Percentiles rank a stretch among this genome's conserved stretches.
Evolutionary conservation across 768 basidiomycete species (phyloP).

Genomic region (Russula compacta): DNA sequence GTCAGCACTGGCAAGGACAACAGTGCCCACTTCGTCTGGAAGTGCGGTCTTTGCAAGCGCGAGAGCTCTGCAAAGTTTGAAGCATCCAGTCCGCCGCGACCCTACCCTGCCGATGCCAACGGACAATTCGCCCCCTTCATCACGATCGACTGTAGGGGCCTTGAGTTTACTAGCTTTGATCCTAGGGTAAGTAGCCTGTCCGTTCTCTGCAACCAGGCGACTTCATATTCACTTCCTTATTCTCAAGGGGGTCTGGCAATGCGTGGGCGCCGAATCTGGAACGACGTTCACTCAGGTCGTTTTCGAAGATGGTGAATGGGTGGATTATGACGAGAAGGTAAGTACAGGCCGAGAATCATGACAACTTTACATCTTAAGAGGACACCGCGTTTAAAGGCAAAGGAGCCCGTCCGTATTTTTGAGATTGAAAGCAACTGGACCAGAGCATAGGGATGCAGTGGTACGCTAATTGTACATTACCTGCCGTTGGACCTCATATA

Average conservation of each 20-base stretch:
- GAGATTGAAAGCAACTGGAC: conserved; percentile 57
- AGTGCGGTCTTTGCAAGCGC: conserved; percentile 65
- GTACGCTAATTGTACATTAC: conserved; percentile 1
- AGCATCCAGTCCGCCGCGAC: conserved; percentile 33
- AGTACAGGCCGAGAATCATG: conserved; percentile 1
- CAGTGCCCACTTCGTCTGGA: conserved; percentile 77
- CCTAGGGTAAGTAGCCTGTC: conserved; percentile 41
- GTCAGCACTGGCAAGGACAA: conserved; percentile 58
- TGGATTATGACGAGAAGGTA: conserved; percentile 89
- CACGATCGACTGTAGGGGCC: conserved; percentile 74
- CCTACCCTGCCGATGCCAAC: conserved; percentile 54
- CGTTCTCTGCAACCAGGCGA: neutral
- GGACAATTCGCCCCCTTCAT: conserved; percentile 57
- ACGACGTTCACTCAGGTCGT: conserved; percentile 59
- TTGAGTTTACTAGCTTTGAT: conserved; percentile 75
- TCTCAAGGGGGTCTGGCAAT: conserved; percentile 70
- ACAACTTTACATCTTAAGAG: neutral
- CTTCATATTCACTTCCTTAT: neutral
- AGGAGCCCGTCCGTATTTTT: conserved; percentile 62
- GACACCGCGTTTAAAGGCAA: conserved; percentile 32
- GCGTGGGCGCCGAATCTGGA: conserved; percentile 49
- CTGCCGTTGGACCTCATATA: neutral
- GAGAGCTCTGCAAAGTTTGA: conserved; percentile 81
- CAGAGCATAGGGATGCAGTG: conserved; percentile 36
- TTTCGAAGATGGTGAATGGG: conserved; percentile 63